These are phyloP conservation scores for Blakeslea trispora DNA, from an alignment of 371 early-diverging fungal species.

Conservation along the genomic window DNA sequence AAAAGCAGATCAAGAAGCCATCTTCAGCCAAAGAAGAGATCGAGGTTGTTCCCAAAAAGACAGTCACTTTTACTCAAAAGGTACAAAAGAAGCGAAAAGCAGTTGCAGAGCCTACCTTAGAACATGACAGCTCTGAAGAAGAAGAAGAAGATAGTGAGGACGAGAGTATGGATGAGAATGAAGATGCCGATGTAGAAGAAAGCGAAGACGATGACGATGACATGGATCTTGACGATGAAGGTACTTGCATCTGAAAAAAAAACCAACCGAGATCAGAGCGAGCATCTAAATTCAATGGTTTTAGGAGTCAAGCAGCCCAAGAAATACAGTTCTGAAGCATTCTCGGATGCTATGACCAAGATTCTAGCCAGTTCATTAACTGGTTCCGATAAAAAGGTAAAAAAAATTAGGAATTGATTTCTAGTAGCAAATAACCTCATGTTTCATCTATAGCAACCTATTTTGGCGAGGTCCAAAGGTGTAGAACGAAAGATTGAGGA, in stretches of 20 bases:
- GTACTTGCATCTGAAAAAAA: conserved; percentile 1
- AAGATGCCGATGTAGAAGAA: conserved; percentile 12
- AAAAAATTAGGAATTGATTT: not conserved
- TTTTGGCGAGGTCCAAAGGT: conserved; percentile 73
- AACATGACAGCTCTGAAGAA: conserved; percentile 7
- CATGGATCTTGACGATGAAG: conserved; percentile 17
- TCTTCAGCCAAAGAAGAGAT: conserved; percentile 4
- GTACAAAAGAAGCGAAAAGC: conserved; percentile 4
- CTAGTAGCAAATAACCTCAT: too few species aligned
- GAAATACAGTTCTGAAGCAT: conserved; percentile 52
- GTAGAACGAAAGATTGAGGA: conserved; percentile 75
- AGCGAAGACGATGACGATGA: conserved; percentile 16
- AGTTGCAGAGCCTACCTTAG: conserved; percentile 3
- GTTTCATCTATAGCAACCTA: conserved; percentile 56
- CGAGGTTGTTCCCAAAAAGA: conserved; percentile 2
- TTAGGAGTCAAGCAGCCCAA: conserved; percentile 34
- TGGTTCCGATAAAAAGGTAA: conserved; percentile 49
- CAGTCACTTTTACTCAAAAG: not conserved
- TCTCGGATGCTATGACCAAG: conserved; percentile 69
- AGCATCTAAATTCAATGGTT: not conserved
- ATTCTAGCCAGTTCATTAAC: conserved; percentile 62
- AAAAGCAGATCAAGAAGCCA: conserved; percentile 15
- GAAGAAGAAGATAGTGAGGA: conserved; percentile 5
- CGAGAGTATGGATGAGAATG: conserved; percentile 10
- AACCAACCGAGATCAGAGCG: not conserved